Evolutionary conservation across 768 basidiomycete species (phyloP).

Genomic region (Pulveroboletus sp.): DNA sequence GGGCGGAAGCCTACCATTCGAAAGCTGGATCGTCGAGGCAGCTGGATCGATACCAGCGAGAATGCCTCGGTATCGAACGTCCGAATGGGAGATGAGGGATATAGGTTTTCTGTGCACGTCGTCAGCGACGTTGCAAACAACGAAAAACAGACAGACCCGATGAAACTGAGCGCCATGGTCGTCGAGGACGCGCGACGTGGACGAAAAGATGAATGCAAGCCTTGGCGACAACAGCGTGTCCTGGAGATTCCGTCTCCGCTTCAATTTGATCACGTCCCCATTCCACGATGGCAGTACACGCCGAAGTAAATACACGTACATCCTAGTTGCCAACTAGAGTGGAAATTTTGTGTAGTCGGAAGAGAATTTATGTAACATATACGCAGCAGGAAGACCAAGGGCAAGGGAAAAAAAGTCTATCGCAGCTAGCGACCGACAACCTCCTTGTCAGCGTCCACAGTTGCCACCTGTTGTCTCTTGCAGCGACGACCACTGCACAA

Average conservation of each 20-base stretch:
- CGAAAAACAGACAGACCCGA: slow-evolving; percentile 45
- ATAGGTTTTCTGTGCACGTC: slow-evolving; percentile 67
- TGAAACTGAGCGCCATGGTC: slow-evolving; percentile 70
- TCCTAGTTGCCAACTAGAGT: neutral
- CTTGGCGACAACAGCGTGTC: slow-evolving; percentile 10
- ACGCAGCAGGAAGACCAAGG: neutral
- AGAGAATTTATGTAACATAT: slow-evolving; percentile 19
- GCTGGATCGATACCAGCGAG: slow-evolving; percentile 82
- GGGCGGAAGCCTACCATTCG: slow-evolving; percentile 56
- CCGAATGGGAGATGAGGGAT: slow-evolving; percentile 85
- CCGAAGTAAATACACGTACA: slow-evolving; percentile 6
- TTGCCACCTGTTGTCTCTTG: slow-evolving; percentile 22
- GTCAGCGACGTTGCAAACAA: slow-evolving; percentile 9
- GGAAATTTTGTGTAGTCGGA: too few relatives aligned
- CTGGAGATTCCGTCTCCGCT: slow-evolving; percentile 28
- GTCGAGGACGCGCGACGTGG: slow-evolving; percentile 8
- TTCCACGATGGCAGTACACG: slow-evolving; percentile 2
- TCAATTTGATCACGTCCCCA: slow-evolving; percentile 3
- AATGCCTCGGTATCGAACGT: slow-evolving; percentile 86
- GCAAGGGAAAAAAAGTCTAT: neutral
- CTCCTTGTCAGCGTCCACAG: slow-evolving; percentile 27
- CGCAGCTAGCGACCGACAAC: slow-evolving; percentile 20
- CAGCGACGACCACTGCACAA: slow-evolving; percentile 19
- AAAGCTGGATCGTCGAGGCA: slow-evolving; percentile 83
- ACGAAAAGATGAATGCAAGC: slow-evolving; percentile 19